phyloP scores from a whole-genome alignment of 192 early-diverging fungal species.

The Coemansia sp. region DNA sequence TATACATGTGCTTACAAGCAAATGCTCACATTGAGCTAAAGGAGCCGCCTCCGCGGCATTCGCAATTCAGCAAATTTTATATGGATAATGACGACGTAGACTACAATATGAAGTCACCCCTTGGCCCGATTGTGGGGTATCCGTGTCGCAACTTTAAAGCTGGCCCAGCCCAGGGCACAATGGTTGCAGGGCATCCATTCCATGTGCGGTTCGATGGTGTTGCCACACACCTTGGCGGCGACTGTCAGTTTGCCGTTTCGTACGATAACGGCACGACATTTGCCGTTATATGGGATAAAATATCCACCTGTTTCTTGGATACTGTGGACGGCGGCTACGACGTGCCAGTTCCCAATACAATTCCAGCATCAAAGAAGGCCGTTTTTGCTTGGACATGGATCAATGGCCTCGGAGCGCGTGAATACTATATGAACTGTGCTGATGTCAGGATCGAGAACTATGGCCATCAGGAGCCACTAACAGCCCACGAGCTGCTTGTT shows the following conservation, averaged over 20 bases:
- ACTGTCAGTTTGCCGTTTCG: slow-evolving; percentile 69
- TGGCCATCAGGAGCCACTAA: slow-evolving; percentile 44
- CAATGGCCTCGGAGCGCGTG: slow-evolving; percentile 62
- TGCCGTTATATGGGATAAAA: slow-evolving; percentile 61
- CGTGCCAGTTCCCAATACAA: slow-evolving; percentile 59
- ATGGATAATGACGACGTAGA: slow-evolving; percentile 49
- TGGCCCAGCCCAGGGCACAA: slow-evolving; percentile 35
- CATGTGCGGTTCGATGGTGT: slow-evolving; percentile 54
- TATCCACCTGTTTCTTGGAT: slow-evolving; percentile 49
- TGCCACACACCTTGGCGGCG: slow-evolving; percentile 63
- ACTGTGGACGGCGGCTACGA: slow-evolving; percentile 42
- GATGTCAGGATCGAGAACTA: slow-evolving; percentile 61
- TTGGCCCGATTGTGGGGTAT: slow-evolving; percentile 44
- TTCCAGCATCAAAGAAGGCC: slow-evolving; percentile 57
- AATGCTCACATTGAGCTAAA: slow-evolving; percentile 43
- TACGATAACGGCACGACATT: slow-evolving; percentile 62
- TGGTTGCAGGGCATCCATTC: slow-evolving; percentile 56
- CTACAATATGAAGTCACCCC: slow-evolving; percentile 54
- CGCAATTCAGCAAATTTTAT: slow-evolving; percentile 50
- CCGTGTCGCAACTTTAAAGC: slow-evolving; percentile 49
- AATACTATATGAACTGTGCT: slow-evolving; percentile 69
- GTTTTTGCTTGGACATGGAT: slow-evolving; percentile 68
- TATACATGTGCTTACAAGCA: background rate
- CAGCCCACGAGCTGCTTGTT: slow-evolving; percentile 49
- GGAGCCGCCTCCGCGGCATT: slow-evolving; percentile 50